Conservation (phyloP, 345 rosid species). For the Lepidium aucheri region DNA sequence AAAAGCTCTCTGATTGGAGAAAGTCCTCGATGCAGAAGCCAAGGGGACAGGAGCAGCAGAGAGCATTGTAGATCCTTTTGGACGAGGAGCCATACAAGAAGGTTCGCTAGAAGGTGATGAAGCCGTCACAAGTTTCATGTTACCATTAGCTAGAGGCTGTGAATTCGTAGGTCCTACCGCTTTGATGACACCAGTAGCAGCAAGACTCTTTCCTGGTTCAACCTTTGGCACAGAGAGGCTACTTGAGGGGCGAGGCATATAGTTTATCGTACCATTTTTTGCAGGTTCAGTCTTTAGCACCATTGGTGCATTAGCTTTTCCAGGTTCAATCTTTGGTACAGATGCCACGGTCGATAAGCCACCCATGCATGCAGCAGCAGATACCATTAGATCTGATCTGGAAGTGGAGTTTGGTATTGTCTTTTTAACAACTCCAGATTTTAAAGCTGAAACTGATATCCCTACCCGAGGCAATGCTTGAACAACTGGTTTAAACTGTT, state of each 20-base stretch:
- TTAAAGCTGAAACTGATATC: constrained; percentile 29
- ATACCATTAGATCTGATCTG: constrained; percentile 42
- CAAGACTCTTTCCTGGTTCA: constrained; percentile 20
- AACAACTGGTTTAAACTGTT: constrained; percentile 34
- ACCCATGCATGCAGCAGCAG: constrained; percentile 65
- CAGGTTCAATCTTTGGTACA: constrained; percentile 49
- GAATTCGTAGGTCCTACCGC: constrained; percentile 23
- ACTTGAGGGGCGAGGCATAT: constrained; percentile 1
- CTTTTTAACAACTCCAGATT: constrained; percentile 35
- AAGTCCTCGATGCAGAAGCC: constrained; percentile 8
- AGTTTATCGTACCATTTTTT: background rate
- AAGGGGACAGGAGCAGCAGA: constrained; percentile 23
- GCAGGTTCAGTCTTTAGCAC: constrained; percentile 25
- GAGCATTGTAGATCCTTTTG: constrained; percentile 26
- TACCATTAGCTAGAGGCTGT: constrained; percentile 31
- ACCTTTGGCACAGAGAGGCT: constrained; percentile 4
- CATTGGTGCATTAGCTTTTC: constrained; percentile 39
- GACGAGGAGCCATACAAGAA: constrained; percentile 19
- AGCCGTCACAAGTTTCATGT: constrained; percentile 16
- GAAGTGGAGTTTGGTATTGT: constrained; percentile 29
- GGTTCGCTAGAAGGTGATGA: constrained; percentile 20
- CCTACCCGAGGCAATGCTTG: constrained; percentile 25
- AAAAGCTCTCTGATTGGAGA: constrained; percentile 26
- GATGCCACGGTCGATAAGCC: constrained; percentile 47
- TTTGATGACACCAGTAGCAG: background rate